Percentiles rank a stretch among this genome's conserved stretches.
These are phyloP conservation scores for Rhodosporidiobolus odoratus DNA, from an alignment of 768 basidiomycete species.

Conservation along the genomic window DNA sequence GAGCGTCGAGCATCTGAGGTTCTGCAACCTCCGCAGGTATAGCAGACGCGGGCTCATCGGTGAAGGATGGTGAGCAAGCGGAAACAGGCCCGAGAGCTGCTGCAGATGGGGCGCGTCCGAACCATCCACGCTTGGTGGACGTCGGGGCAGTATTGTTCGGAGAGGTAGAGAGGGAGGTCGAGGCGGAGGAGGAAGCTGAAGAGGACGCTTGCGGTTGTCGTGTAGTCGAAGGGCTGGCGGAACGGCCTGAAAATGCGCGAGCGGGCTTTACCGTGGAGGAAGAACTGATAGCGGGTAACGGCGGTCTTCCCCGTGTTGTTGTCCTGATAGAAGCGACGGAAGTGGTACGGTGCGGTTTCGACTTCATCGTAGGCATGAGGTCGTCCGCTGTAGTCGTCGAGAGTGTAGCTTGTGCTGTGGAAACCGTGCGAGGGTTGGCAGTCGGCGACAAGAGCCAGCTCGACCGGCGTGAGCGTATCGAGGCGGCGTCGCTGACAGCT, in stretches of 20 bases:
- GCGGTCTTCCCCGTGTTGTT: background rate
- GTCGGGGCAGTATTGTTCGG: background rate
- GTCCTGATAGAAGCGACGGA: background rate
- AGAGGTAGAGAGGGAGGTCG: background rate
- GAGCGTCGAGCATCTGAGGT: too few species aligned
- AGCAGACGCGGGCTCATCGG: too few species aligned
- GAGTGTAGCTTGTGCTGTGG: background rate
- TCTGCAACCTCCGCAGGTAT: too few species aligned
- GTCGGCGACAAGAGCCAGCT: background rate
- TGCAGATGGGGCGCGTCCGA: background rate
- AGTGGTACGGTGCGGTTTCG: background rate
- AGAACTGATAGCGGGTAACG: background rate
- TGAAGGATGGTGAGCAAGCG: background rate
- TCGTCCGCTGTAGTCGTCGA: conserved; percentile 10
- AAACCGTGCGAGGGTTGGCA: background rate
- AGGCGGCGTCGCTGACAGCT: background rate
- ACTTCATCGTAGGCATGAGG: conserved; percentile 9
- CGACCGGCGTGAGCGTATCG: background rate
- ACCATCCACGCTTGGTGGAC: background rate
- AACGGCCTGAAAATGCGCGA: background rate
- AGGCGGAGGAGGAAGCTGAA: background rate
- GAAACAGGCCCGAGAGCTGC: background rate
- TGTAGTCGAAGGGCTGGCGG: background rate
- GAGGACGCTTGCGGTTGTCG: background rate
- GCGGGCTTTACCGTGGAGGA: background rate